Evolutionary conservation across 2,329 filamentous ascomycete species (phyloP).

Genomic region (Mycosphaerella sp.): DNA sequence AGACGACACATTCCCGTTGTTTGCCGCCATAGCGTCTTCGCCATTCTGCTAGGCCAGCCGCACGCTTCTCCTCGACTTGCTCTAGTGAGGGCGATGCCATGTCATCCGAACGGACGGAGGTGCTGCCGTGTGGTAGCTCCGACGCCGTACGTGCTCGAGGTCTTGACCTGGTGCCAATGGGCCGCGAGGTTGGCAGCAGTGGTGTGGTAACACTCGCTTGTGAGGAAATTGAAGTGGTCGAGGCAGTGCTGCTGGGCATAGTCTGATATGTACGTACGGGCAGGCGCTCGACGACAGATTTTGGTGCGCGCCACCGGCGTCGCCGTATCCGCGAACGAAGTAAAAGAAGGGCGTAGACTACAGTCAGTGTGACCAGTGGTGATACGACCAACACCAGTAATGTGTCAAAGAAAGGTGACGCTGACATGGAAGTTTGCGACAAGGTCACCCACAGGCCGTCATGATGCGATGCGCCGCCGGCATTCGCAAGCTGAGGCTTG

Average conservation of each 20-base stretch:
- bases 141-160: slow-evolving; percentile 62
- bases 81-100: slow-evolving; percentile 29
- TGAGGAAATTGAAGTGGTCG: slow-evolving; percentile 27
- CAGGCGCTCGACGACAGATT: slow-evolving; percentile 89
- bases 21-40: slow-evolving; percentile 56
- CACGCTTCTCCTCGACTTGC: slow-evolving; percentile 48
- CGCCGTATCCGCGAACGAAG: slow-evolving; percentile 82
- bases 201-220: slow-evolving; percentile 58
- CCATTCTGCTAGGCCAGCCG: slow-evolving; percentile 46
- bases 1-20: slow-evolving; percentile 88
- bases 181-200: slow-evolving; percentile 53
- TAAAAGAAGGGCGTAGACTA: slow-evolving; percentile 84
- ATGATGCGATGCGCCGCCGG: slow-evolving; percentile 36
- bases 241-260: slow-evolving; percentile 55
- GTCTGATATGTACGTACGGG: slow-evolving; percentile 94
- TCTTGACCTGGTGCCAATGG: slow-evolving; percentile 39
- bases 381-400: slow-evolving; percentile 94
- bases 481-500: slow-evolving; percentile 7
- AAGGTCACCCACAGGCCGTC: slow-evolving; percentile 96
- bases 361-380: slow-evolving; percentile 81
- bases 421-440: slow-evolving; percentile 78
- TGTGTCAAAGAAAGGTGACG: slow-evolving; percentile 91
- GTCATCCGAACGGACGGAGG: slow-evolving; percentile 24
- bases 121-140: slow-evolving; percentile 43
- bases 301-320: slow-evolving; percentile 91